Conservation (phyloP, 2,329 filamentous ascomycete species). For the Seiridium cupressi region DNA sequence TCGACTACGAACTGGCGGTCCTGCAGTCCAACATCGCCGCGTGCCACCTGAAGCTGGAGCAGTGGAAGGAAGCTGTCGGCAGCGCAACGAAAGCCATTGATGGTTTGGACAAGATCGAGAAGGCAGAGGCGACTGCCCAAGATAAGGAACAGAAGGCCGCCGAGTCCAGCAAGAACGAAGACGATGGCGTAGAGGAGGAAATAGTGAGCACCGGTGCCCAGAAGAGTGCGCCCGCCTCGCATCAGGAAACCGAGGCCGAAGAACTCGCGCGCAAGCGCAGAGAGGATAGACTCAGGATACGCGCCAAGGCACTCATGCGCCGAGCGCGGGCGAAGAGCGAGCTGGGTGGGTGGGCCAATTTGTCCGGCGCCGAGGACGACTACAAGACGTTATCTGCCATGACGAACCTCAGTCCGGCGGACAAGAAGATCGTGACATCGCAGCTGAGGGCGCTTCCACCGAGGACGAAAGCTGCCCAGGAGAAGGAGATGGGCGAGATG, state of each 20-base stretch:
- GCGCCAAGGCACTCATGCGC: slow-evolving; percentile 79
- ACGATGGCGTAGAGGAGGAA: slow-evolving; percentile 49
- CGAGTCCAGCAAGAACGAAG: slow-evolving; percentile 40
- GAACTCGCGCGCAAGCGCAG: slow-evolving; percentile 33
- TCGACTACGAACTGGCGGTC: slow-evolving; percentile 85
- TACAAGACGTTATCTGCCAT: slow-evolving; percentile 67
- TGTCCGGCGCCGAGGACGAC: slow-evolving; percentile 77
- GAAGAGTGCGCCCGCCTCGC: slow-evolving; percentile 40
- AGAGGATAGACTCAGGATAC: slow-evolving; percentile 72
- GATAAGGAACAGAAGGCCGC: slow-evolving; percentile 22
- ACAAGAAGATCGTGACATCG: slow-evolving; percentile 64
- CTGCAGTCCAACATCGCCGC: slow-evolving; percentile 86
- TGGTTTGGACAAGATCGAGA: slow-evolving; percentile 62
- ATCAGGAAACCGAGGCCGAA: slow-evolving; percentile 26
- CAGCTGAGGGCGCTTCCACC: slow-evolving; percentile 67
- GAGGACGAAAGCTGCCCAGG: slow-evolving; percentile 73
- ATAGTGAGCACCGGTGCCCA: slow-evolving; percentile 59
- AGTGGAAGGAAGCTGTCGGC: slow-evolving; percentile 81
- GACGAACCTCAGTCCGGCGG: slow-evolving; percentile 60
- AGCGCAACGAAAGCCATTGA: slow-evolving; percentile 72
- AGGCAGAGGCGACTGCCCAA: slow-evolving; percentile 23
- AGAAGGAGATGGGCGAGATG: slow-evolving; percentile 92
- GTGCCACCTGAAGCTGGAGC: slow-evolving; percentile 78
- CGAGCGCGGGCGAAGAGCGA: slow-evolving; percentile 72
- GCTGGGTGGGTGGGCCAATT: slow-evolving; percentile 73